Percentiles rank a stretch among this genome's conserved stretches.
Evolutionary conservation across 2,329 filamentous ascomycete species (phyloP).

Genomic region (Aspergillus felis): DNA sequence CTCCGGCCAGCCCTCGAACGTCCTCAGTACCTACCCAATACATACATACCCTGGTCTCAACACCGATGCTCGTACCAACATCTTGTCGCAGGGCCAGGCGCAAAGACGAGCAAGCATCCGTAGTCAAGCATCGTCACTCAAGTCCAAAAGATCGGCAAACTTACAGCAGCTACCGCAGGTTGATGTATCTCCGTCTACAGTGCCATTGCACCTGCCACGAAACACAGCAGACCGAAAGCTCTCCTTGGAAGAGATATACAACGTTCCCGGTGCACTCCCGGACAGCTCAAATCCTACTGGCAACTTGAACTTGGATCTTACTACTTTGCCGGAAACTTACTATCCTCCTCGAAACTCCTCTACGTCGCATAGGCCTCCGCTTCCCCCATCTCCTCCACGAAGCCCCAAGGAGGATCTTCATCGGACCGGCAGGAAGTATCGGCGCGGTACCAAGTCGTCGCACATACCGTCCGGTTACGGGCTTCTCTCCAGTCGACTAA

Average conservation of each 20-base stretch:
- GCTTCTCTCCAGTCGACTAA: slow-evolving; percentile 30
- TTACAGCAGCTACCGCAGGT: slow-evolving; percentile 24
- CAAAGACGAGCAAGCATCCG: slow-evolving; percentile 17
- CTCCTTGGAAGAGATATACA: slow-evolving; percentile 17
- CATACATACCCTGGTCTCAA: not conserved
- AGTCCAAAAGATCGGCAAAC: slow-evolving; percentile 25
- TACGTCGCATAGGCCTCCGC: slow-evolving; percentile 18
- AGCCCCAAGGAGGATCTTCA: slow-evolving; percentile 29
- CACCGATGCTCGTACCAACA: slow-evolving; percentile 3
- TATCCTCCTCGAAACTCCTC: slow-evolving; percentile 23
- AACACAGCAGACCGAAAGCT: slow-evolving; percentile 18
- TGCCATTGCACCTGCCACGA: slow-evolving; percentile 24
- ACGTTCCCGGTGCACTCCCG: slow-evolving; percentile 9
- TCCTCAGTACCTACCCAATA: slow-evolving; percentile 4
- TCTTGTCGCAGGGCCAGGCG: slow-evolving; percentile 1
- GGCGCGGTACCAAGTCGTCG: slow-evolving; percentile 21
- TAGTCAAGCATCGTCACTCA: slow-evolving; percentile 30
- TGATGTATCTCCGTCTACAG: slow-evolving; percentile 23
- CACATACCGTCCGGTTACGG: slow-evolving; percentile 33
- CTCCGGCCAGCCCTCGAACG: not conserved
- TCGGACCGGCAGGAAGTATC: slow-evolving; percentile 14
- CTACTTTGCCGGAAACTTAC: slow-evolving; percentile 28
- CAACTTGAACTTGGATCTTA: slow-evolving; percentile 28
- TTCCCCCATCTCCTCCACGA: slow-evolving; percentile 32
- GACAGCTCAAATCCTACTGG: slow-evolving; percentile 19